Evolutionary conservation across 805 yeast species (phyloP), one percentile per base, ranked within the genome.

Genomic region (Metschnikowia similis): DNA sequence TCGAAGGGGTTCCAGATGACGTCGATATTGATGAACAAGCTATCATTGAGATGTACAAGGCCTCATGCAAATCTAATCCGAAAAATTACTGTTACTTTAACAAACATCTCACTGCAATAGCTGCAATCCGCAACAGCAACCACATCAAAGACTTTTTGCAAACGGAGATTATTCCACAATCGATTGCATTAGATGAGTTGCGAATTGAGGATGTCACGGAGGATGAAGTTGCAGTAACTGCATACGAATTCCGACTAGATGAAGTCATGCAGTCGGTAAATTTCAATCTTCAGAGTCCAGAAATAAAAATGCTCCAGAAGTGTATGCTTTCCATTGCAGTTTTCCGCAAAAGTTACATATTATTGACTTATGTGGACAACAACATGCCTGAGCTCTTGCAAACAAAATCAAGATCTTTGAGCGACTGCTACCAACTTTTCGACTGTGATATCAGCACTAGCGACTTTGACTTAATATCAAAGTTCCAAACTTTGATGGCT

Each of bases 221-320:
- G 50, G 78, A 74, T 60, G 94, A 87, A 54, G 81, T 87, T 40
- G 79, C 89, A 2, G 74, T 82, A 29, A 85, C 95, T 0, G 91
- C 95, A 0, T 87, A 81, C 59, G 83, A 85, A 50, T 73, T 85
- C 39, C 82, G 83, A 51, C 60, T 76, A 1, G 79, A 79, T 38
- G 95, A 87, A 49, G 58, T 69, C 2, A 51, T 69, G 48, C 68
- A 65, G 43, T 45, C 63, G 1, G 64, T 63, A 46, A 65, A 67
- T 17, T 65, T 66, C 47, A 57, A 63, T 34, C 48, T 58, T 8
- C 58, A 60, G 37, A 72, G 75, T 47, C 60, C 77, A 46, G 71
- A 67, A 35, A 55, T 79, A 31, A 51, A 61, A 44, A 66, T 72
- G 48, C 60, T 72, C 40, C 77, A 81, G 42, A 74, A 84, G 50